Evolutionary conservation across 495 filamentous ascomycete species (phyloP).

Genomic region (Annulohypoxylon maeteangense): DNA sequence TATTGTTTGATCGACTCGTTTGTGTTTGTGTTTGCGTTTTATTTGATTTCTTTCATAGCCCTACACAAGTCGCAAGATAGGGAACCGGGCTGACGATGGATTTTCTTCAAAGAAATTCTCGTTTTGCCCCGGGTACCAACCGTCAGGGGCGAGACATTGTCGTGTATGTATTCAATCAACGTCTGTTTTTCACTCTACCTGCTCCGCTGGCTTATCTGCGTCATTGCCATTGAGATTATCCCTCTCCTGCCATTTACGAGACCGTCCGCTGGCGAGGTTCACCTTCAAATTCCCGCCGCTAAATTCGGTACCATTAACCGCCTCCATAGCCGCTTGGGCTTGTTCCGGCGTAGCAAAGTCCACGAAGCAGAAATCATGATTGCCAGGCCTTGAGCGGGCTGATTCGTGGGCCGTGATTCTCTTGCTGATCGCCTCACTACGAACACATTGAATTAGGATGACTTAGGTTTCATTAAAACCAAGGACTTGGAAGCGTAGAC

Average conservation of each 20-base stretch:
- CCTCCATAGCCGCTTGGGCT: constrained; percentile 56
- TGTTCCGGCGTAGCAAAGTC: constrained; percentile 68
- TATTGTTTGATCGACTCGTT: not conserved
- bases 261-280: constrained; percentile 36
- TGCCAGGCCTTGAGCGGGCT: constrained; percentile 61
- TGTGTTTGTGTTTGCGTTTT: not conserved
- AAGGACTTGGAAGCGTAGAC: not conserved
- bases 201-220: not conserved
- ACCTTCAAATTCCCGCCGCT: constrained; percentile 35
- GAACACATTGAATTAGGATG: constrained; percentile 29
- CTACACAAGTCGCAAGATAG: too few species aligned
- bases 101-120: not conserved
- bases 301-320: constrained; percentile 45
- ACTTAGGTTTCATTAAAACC: not conserved
- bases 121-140: not conserved
- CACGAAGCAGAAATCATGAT: constrained; percentile 76
- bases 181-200: not conserved
- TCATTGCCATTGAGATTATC: constrained; percentile 21
- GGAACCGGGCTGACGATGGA: not conserved
- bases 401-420: constrained; percentile 67
- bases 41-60: not conserved
- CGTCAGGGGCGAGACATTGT: not conserved
- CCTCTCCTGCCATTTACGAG: constrained; percentile 40
- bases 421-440: constrained; percentile 69
- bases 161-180: not conserved